phyloP scores from a whole-genome alignment of 192 early-diverging fungal genomes.

The Backusella parvicylindrica region DNA sequence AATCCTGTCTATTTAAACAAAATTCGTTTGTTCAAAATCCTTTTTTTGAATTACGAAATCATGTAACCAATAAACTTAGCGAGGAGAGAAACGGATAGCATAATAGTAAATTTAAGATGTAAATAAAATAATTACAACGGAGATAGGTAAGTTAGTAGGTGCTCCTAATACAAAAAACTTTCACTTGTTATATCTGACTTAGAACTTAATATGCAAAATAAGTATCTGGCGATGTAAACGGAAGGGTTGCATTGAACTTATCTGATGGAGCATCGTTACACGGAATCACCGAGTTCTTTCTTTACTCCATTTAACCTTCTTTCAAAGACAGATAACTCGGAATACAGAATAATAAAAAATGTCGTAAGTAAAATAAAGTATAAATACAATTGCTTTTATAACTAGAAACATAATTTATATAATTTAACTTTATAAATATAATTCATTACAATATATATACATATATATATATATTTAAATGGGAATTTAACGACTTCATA shows the following conservation, averaged over 20 bases:
- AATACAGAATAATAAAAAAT: neutral
- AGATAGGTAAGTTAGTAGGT: neutral
- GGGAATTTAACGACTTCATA: neutral
- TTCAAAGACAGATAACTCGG: neutral
- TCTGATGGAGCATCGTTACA: neutral
- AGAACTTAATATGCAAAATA: neutral
- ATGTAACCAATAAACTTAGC: neutral
- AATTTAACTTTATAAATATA: neutral
- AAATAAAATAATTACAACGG: neutral
- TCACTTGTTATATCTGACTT: neutral
- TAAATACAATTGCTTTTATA: neutral
- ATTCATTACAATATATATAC: neutral
- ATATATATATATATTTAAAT: no score
- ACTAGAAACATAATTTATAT: neutral
- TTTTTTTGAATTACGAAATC: neutral
- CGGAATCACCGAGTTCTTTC: neutral
- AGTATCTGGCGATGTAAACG: neutral
- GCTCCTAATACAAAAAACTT: neutral
- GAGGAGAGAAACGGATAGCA: neutral
- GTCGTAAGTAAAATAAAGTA: neutral
- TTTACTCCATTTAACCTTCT: neutral
- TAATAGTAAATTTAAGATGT: neutral
- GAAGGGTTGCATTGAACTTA: neutral
- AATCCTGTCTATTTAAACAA: neutral
- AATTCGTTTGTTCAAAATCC: neutral